Evolutionary conservation across 306 rosid species (phyloP).

Genomic region (Medicago lupulina): DNA sequence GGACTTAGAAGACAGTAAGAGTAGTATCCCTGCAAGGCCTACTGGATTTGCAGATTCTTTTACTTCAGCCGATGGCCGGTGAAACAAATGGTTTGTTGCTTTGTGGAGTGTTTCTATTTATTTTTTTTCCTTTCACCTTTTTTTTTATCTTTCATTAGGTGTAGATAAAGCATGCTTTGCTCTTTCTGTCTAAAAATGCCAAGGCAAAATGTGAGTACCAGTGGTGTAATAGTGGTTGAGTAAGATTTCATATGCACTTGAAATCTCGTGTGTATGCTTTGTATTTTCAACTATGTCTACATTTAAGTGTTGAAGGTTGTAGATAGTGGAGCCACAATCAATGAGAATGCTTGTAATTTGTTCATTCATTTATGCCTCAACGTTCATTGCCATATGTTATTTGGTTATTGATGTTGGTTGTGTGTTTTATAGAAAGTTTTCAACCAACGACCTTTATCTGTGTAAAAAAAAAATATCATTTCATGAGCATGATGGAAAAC

Average conservation of each 20-base stretch:
- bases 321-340: conserved; percentile 55
- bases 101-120: conserved; percentile 28
- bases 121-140: background rate
- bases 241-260: conserved; percentile 53
- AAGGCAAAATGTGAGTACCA: conserved; percentile 42
- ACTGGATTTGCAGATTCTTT: conserved; percentile 95
- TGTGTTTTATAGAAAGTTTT: background rate
- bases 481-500: conserved; percentile 1
- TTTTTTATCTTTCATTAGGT: conserved; percentile 44
- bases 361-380: conserved; percentile 44
- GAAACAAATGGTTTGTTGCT: conserved; percentile 52
- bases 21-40: conserved; percentile 96
- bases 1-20: conserved; percentile 84
- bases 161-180: conserved; percentile 60
- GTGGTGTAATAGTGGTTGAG: conserved; percentile 43
- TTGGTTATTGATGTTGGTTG: conserved; percentile 23
- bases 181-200: conserved; percentile 46
- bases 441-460: background rate
- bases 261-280: conserved; percentile 51
- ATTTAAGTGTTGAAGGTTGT: conserved; percentile 51
- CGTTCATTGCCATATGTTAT: conserved; percentile 23
- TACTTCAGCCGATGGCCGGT: conserved; percentile 95
- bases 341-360: conserved; percentile 50
- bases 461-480: background rate
- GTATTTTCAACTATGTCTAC: conserved; percentile 45